Evolutionary conservation across 1,139 yeast species (phyloP).

Genomic region (Groenewaldozyma auringiensis): DNA sequence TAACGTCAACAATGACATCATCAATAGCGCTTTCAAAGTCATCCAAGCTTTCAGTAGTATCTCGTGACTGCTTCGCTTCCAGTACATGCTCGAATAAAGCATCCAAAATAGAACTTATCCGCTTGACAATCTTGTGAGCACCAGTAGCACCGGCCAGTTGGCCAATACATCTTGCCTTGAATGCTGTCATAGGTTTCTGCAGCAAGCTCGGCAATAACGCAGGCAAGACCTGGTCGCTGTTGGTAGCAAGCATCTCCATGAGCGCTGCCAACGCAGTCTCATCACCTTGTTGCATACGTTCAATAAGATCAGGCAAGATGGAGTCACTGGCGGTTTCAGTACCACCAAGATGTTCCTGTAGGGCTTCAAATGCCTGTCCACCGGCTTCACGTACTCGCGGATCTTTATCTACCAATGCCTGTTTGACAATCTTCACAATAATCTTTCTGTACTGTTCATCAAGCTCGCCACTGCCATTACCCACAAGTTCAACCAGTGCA

Average conservation of each 20-base stretch:
- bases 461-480: conserved; percentile 43
- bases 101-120: conserved; percentile 63
- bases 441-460: conserved; percentile 58
- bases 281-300: conserved; percentile 56
- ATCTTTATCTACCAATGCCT: conserved; percentile 69
- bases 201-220: conserved; percentile 80
- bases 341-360: conserved; percentile 68
- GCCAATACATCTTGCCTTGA: conserved; percentile 82
- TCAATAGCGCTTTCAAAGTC: conserved; percentile 38
- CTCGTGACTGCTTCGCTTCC: conserved; percentile 17
- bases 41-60: conserved; percentile 23
- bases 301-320: conserved; percentile 74
- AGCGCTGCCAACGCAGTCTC: conserved; percentile 81
- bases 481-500: conserved; percentile 79
- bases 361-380: conserved; percentile 80
- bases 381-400: conserved; percentile 81
- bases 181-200: conserved; percentile 70
- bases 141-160: conserved; percentile 92
- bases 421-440: conserved; percentile 68
- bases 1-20: conserved; percentile 56
- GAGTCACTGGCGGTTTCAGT: conserved; percentile 64
- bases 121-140: conserved; percentile 57
- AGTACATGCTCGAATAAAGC: conserved; percentile 59
- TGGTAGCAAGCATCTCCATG: conserved; percentile 86
- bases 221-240: conserved; percentile 89